Evolutionary conservation across 2,329 filamentous ascomycete genomes (phyloP), one percentile per base, ranked within the genome.

Genomic region (Emergomyces orientalis): DNA sequence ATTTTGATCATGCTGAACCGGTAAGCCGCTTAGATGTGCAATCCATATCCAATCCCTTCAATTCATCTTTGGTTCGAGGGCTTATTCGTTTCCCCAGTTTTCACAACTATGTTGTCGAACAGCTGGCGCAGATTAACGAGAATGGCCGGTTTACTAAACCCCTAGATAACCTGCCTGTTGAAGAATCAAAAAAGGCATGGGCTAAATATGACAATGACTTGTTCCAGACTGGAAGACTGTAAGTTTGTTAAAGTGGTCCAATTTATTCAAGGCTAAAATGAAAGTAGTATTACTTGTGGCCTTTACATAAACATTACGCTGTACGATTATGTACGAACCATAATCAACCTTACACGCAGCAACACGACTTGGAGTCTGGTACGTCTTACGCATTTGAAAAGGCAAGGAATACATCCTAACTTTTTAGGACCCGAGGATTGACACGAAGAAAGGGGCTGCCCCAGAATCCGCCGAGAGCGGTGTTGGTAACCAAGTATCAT

Each of bases 401-500:
- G 3, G 4, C 14, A 6, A 27, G 6, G 22, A 17, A 60, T 41
- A 51, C 11, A 14, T n/a, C 11, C 57, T 66, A 43, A 65, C 58
- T 25, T 41, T 30, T 17, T 60, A 67, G 41, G 74, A 80, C 65
- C 78, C 78, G 11, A 73, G 78, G 3, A 69, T 74, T 9, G 72
- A 75, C 2, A 75, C 77, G 41, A 63, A 65, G 19, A 54, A 63
- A 52, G 61, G 17, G 14, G 62, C 54, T 19, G 57, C 47, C 17
- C 65, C 65, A 7, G 66, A 69, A 39, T 73, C 73, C 8, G 71
- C 75, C 25, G 72, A 75, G 1, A 69, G 75, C 32, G 80, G 76
- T 2, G 74, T 76, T 8, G 81, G 81, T 11, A 83, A 83, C 65
- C 80, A 82, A 64, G 78, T 81, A 51, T 77, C 76, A 3, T 76